phyloP scores from a whole-genome alignment of 805 yeast species.

The Komagataella pastoris region DNA sequence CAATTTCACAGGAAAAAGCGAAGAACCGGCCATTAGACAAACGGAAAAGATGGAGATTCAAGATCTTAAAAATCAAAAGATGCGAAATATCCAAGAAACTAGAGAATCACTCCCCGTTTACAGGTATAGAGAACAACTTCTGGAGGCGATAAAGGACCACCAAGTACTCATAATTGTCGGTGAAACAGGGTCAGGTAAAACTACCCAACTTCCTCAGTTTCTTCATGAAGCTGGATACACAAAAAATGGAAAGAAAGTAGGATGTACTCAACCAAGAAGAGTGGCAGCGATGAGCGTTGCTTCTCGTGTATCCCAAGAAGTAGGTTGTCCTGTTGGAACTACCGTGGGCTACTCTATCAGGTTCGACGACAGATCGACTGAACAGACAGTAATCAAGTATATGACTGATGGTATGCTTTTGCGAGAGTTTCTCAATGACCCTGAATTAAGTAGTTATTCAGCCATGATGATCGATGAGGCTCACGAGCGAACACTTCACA shows the following conservation, averaged over 20 bases:
- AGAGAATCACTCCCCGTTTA: conserved; percentile 68
- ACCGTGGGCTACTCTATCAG: conserved; percentile 85
- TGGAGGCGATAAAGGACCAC: conserved; percentile 43
- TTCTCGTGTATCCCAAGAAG: conserved; percentile 81
- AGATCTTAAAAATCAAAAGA: conserved; percentile 15
- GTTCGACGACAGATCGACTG: conserved; percentile 67
- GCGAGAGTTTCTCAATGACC: conserved; percentile 72
- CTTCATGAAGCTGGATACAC: conserved; percentile 74
- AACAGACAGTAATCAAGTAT: conserved; percentile 65
- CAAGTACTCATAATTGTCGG: conserved; percentile 83
- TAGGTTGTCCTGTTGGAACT: conserved; percentile 65
- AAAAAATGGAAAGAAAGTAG: conserved; percentile 38
- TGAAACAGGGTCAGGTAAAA: conserved; percentile 95
- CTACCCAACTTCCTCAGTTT: conserved; percentile 87
- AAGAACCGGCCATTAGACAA: conserved; percentile 19
- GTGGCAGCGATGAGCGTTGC: conserved; percentile 94
- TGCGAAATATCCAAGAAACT: conserved; percentile 27
- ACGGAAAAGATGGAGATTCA: conserved; percentile 20
- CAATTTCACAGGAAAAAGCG: conserved; percentile 32
- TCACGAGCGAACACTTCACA: conserved; percentile 89
- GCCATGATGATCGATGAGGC: conserved; percentile 95
- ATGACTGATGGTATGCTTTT: conserved; percentile 94
- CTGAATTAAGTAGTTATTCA: conserved; percentile 52
- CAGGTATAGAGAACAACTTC: conserved; percentile 41
- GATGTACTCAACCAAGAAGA: conserved; percentile 90